Conservation (phyloP, 2,329 filamentous ascomycete species). For the Corynespora cassiicola region DNA sequence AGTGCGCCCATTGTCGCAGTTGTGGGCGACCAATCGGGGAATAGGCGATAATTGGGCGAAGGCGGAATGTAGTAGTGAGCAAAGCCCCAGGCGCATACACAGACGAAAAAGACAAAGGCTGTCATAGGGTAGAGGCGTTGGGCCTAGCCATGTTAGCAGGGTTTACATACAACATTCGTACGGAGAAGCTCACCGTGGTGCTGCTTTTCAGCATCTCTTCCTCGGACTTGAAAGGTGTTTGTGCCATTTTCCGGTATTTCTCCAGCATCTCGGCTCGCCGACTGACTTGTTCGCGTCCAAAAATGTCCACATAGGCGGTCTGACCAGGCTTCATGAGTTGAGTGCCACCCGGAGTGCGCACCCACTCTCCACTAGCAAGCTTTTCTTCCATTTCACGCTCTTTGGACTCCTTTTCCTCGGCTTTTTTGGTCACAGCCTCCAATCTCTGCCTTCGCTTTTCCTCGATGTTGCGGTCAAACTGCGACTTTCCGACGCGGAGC, state of each 20-base stretch:
- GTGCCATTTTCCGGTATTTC: slow-evolving; percentile 30
- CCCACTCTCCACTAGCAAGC: slow-evolving; percentile 40
- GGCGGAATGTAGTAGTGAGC: slow-evolving; percentile 43
- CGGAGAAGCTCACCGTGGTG: slow-evolving; percentile 33
- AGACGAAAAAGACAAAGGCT: slow-evolving; percentile 36
- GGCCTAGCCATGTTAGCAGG: slow-evolving; percentile 21
- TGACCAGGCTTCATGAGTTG: slow-evolving; percentile 45
- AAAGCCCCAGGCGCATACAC: slow-evolving; percentile 31
- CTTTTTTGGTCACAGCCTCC: slow-evolving; percentile 33
- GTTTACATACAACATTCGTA: too few relatives aligned
- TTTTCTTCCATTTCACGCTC: slow-evolving; percentile 38
- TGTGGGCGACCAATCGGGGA: slow-evolving; percentile 39
- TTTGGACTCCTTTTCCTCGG: slow-evolving; percentile 39
- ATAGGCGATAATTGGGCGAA: slow-evolving; percentile 34
- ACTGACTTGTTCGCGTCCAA: slow-evolving; percentile 40
- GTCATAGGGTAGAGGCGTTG: slow-evolving; percentile 46
- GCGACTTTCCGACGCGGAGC: slow-evolving; percentile 38
- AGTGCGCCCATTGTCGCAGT: slow-evolving; percentile 63
- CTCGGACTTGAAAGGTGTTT: slow-evolving; percentile 28
- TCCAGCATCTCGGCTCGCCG: slow-evolving; percentile 34
- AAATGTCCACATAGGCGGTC: slow-evolving; percentile 40
- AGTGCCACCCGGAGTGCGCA: slow-evolving; percentile 38
- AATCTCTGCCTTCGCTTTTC: slow-evolving; percentile 38
- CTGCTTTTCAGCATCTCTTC: slow-evolving; percentile 38
- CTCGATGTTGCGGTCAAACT: slow-evolving; percentile 42